Base-by-base conservation (phyloP, 441 rosid species). In the Viola pubescens region DNA sequence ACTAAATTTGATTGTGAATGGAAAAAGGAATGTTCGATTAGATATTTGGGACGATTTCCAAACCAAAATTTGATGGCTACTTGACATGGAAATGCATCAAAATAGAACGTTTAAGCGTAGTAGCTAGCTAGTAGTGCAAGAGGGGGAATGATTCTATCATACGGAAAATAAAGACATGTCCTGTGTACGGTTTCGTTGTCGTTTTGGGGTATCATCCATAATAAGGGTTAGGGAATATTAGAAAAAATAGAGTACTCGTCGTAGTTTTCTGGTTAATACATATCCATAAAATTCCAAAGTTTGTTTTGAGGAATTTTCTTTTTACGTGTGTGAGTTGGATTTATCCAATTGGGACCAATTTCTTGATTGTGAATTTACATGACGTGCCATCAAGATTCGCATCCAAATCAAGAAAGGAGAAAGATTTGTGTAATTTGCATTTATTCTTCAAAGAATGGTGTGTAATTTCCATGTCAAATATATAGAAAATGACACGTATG, bases 271-370 rank as follows among this genome's bases (percentile, higher is more conserved):
- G 8, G 4, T 42, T 4, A 3, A 12, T 54, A 7, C 45, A 10
- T 19, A 12, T 41, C 16, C 9, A 37, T 4, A 8, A n/a, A 8
- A 11, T 43, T 9, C 46, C 7, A n/a, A n/a, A n/a, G n/a, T n/a
- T n/a, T n/a, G n/a, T n/a, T n/a, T n/a, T 16, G 9, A 49, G 1
- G 49, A 14, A 6, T 5, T 5, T 38, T 39, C 13, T 26, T 39
- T 6, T 54, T 60, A 58, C 19, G 56, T 74, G 64, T 64, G 78
- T 67, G 73, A 14, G 41, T 81, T 72, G 75, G 66, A 65, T 74
- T 74, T 75, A 79, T 79, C 76, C 78, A 75, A 38, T 68, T 56
- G 67, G 75, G 70, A 70, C 72, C 79, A 26, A 69, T 76, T 66
- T 47, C 39, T 70, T 16, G 19, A 1, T 16, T 16, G 19, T 16